phyloP scores from a whole-genome alignment of 2,329 filamentous ascomycete genomes.

The Microthyrium microscopicum region DNA sequence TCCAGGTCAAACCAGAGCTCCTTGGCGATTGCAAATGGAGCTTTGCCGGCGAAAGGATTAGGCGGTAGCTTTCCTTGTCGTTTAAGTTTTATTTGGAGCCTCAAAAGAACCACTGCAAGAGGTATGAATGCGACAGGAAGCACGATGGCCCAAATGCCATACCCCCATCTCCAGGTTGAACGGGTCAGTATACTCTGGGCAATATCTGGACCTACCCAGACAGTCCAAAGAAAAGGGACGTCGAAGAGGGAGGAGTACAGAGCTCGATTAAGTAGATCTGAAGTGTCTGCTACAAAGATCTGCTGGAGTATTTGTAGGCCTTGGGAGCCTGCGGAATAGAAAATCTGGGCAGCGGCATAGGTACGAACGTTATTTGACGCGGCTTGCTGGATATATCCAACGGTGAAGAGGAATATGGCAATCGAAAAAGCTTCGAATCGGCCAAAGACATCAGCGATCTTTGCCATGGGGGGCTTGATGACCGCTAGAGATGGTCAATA shows the following conservation, averaged over 20 bases:
- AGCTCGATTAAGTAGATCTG: conserved; percentile 41
- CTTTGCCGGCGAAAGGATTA: conserved; percentile 21
- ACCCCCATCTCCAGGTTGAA: conserved; percentile 44
- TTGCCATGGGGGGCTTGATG: conserved; percentile 44
- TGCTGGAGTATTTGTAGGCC: conserved; percentile 45
- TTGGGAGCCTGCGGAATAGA: conserved; percentile 44
- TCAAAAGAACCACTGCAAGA: conserved; percentile 33
- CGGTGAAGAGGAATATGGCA: conserved; percentile 35
- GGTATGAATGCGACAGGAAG: conserved; percentile 39
- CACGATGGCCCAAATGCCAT: conserved; percentile 46
- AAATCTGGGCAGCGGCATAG: conserved; percentile 37
- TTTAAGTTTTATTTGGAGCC: conserved; percentile 36
- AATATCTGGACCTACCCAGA: conserved; percentile 42
- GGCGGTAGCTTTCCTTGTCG: conserved; percentile 28
- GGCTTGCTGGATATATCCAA: conserved; percentile 43
- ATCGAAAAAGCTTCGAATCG: conserved; percentile 42
- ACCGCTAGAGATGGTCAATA: conserved; percentile 24
- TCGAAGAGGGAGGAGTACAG: conserved; percentile 42
- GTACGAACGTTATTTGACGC: conserved; percentile 36
- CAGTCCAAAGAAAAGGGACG: conserved; percentile 42
- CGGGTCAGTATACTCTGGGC: conserved; percentile 29
- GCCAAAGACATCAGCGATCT: conserved; percentile 45
- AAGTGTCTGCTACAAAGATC: conserved; percentile 49
- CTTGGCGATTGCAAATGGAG: conserved; percentile 20
- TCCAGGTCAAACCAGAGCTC: conserved; percentile 39